Conservation (phyloP, 2,329 filamentous ascomycete species). For the Clarireedia paspali region DNA sequence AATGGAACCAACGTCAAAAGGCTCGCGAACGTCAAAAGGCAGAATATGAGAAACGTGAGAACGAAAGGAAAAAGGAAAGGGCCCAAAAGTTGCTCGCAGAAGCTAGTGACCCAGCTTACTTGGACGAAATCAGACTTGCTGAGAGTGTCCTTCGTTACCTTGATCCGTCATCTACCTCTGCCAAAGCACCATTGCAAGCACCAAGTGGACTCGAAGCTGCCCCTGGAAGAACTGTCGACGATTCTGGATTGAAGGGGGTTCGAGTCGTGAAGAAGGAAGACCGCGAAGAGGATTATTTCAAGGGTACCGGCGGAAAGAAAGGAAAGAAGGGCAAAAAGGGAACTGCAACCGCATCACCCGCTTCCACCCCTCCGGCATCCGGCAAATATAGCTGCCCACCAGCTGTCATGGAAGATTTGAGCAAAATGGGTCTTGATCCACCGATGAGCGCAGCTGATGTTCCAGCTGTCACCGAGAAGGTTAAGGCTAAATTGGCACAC, state of each 20-base stretch:
- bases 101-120: constrained; percentile 78
- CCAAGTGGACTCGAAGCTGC: constrained; percentile 71
- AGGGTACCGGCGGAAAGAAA: constrained; percentile 67
- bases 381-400: constrained; percentile 79
- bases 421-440: constrained; percentile 76
- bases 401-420: constrained; percentile 84
- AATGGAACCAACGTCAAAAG: constrained; percentile 73
- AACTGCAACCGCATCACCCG: constrained; percentile 38
- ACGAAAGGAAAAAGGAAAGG: constrained; percentile 67
- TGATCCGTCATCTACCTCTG: constrained; percentile 60
- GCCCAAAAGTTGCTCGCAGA: constrained; percentile 72
- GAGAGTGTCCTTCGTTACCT: constrained; percentile 87
- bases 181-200: constrained; percentile 60
- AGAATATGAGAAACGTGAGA: constrained; percentile 67
- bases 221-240: constrained; percentile 76
- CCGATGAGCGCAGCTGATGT: constrained; percentile 83
- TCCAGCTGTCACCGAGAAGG: constrained; percentile 71
- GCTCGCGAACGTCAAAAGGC: constrained; percentile 70
- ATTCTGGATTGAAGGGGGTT: constrained; percentile 76
- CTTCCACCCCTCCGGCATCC: constrained; percentile 34
- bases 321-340: constrained; percentile 82
- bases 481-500: constrained; percentile 81
- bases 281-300: constrained; percentile 82
- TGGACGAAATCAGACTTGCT: constrained; percentile 84
- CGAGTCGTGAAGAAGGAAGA: constrained; percentile 82